Evolutionary conservation across 768 basidiomycete species (phyloP), one percentile per base, ranked within the genome.

Genomic region (Russula lepida): DNA sequence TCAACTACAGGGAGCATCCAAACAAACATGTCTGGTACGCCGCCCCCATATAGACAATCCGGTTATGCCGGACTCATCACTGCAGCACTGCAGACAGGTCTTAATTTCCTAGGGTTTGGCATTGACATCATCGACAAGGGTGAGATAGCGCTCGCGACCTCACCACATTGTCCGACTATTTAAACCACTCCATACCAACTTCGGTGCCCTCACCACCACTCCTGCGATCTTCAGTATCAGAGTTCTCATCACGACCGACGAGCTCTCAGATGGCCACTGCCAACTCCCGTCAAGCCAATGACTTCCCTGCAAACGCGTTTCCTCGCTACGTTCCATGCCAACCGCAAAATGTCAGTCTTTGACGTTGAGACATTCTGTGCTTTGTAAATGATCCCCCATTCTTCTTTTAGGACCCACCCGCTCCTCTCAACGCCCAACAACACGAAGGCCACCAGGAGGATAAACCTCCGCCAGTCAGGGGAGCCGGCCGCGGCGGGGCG

Each of bases 81-180:
- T n/a, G n/a, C n/a, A n/a, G n/a, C n/a, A n/a, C n/a, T n/a, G n/a
- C n/a, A n/a, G n/a, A n/a, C n/a, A 43, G 54, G 58, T 60, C 39
- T 59, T 64, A 64, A 64, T 60, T 6, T 60, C 54, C 59, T 32
- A 52, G 4, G 27, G 49, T 52, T 60, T 56, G 54, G 63, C 27
- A 39, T 25, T 17, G 7, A 47, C 59, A 64, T 64, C 63, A n/a
- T 50, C 43, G 47, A 52, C 44, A 28, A 37, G 21, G n/a, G 33
- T n/a, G 1, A 32, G 32, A 9, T 11, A 33, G 43, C 27, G 3
- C 58, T 63, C 59, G 2, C 23, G 27, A 25, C 23, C 44, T 21
- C n/a, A 15, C 3, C 32, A 11, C 5, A 13, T 54, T 12, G 11
- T 60, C 1, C 8, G 37, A 33, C 46, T 46, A 66, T 47, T 61